Evolutionary conservation across 1,139 yeast genomes (phyloP).

Genomic region (Hemisphaericaspora lyxosophila): DNA sequence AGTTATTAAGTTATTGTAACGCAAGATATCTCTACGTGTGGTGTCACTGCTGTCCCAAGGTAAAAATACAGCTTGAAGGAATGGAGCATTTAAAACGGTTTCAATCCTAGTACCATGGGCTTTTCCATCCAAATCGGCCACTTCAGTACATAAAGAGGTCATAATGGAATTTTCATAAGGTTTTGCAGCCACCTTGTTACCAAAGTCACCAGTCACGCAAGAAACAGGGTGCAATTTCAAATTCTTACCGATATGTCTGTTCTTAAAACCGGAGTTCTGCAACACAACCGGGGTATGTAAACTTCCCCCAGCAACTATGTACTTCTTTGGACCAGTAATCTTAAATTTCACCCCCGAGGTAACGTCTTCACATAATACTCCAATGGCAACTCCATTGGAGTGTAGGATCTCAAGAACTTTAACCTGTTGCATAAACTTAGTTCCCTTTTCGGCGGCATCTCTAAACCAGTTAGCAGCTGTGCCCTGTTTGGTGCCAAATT

Average conservation of each 20-base stretch:
- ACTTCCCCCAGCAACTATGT: constrained; percentile 51
- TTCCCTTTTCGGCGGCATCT: constrained; percentile 50
- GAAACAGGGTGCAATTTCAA: constrained; percentile 57
- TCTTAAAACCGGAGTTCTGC: constrained; percentile 52
- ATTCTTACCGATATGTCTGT: constrained; percentile 53
- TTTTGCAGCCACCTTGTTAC: constrained; percentile 30
- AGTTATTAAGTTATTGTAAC: constrained; percentile 41
- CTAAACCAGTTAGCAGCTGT: constrained; percentile 53
- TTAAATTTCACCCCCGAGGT: constrained; percentile 30
- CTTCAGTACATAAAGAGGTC: constrained; percentile 52
- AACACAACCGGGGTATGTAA: constrained; percentile 53
- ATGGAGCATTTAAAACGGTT: constrained; percentile 50
- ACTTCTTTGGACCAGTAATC: constrained; percentile 48
- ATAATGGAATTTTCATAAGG: constrained; percentile 48
- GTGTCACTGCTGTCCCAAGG: constrained; percentile 48
- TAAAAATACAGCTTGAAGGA: constrained; percentile 33
- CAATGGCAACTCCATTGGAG: constrained; percentile 44
- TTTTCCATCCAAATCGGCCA: constrained; percentile 54
- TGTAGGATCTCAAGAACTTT: constrained; percentile 42
- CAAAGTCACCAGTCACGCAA: constrained; percentile 44
- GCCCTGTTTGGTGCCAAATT: constrained; percentile 56
- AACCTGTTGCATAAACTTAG: constrained; percentile 50
- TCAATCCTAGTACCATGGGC: constrained; percentile 61
- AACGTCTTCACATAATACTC: constrained; percentile 38
- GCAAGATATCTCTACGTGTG: constrained; percentile 33